These are phyloP conservation scores for Yarrowia galli DNA, from an alignment of 1,139 yeast species.

Conservation along the genomic window DNA sequence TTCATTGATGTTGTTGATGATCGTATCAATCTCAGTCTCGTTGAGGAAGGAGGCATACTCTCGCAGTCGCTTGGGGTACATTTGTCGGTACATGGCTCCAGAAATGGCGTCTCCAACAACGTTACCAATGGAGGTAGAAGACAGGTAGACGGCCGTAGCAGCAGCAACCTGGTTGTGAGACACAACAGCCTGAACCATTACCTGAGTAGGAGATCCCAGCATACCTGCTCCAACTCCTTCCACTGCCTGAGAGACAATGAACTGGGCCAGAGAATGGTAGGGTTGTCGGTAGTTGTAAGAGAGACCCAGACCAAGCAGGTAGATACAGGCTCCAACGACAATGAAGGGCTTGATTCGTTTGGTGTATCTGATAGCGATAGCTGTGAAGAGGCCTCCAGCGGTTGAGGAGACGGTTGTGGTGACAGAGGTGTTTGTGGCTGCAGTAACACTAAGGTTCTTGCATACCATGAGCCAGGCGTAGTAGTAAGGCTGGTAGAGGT, in stretches of 20 bases:
- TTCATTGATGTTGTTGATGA: constrained; percentile 41
- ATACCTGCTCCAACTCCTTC: constrained; percentile 45
- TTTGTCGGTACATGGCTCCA: constrained; percentile 42
- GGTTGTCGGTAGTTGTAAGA: constrained; percentile 40
- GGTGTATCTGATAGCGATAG: constrained; percentile 57
- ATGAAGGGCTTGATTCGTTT: constrained; percentile 68
- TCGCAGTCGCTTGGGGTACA: constrained; percentile 39
- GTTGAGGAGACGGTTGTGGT: constrained; percentile 71
- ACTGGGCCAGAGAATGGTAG: constrained; percentile 41
- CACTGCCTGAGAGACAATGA: constrained; percentile 42
- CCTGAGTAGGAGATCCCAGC: constrained; percentile 43
- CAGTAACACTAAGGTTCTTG: constrained; percentile 58
- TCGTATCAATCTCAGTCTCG: constrained; percentile 37
- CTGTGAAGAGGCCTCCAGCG: constrained; percentile 66
- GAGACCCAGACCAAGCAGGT: constrained; percentile 65
- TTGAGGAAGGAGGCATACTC: constrained; percentile 38
- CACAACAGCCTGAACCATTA: constrained; percentile 43
- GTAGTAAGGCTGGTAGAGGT: constrained; percentile 42
- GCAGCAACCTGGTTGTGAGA: constrained; percentile 44
- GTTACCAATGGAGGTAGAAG: constrained; percentile 43
- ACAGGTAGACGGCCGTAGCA: constrained; percentile 44
- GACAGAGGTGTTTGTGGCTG: constrained; percentile 70
- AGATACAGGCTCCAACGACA: constrained; percentile 61
- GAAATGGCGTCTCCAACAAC: constrained; percentile 43
- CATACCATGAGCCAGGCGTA: constrained; percentile 60